These are phyloP conservation scores for Phytophthora crassamura DNA, from an alignment of 352 stramenopile genomes.

Conservation along the genomic window DNA sequence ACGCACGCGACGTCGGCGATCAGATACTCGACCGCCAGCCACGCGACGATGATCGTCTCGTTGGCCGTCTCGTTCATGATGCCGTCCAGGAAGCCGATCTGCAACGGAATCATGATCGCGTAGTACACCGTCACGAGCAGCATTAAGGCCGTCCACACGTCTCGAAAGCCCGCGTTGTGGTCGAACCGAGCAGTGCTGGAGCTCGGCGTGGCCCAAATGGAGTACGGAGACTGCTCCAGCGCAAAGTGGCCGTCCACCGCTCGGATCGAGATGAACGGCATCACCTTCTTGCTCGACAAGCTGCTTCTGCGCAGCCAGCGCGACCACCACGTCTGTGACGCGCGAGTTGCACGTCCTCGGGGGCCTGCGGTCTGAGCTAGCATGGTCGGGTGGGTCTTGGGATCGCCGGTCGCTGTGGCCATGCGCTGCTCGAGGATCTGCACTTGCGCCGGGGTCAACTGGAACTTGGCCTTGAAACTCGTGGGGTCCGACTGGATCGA, in stretches of 20 bases:
- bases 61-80: constrained; percentile 45
- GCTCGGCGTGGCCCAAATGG: constrained; percentile 22
- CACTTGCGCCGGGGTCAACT: constrained; percentile 29
- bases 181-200: constrained; percentile 19
- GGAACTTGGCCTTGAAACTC: constrained; percentile 32
- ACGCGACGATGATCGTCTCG: constrained; percentile 34
- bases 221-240: constrained; percentile 17
- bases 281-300: constrained; percentile 20
- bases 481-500: constrained; percentile 41
- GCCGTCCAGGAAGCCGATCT: constrained; percentile 63
- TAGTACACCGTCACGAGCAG: constrained; percentile 66
- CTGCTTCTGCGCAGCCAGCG: constrained; percentile 2
- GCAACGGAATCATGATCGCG: constrained; percentile 59
- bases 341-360: background rate
- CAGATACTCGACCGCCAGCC: constrained; percentile 63
- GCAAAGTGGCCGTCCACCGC: constrained; percentile 1
- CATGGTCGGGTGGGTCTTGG: constrained; percentile 11
- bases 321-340: constrained; percentile 3
- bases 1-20: constrained; percentile 54
- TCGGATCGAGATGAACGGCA: constrained; percentile 6
- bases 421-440: constrained; percentile 36
- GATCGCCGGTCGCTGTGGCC: background rate
- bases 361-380: constrained; percentile 1
- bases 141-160: constrained; percentile 61
- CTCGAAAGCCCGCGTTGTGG: constrained; percentile 47